phyloP scores from a whole-genome alignment of 2,329 filamentous ascomycete genomes.

The Diaporthe helianthi region DNA sequence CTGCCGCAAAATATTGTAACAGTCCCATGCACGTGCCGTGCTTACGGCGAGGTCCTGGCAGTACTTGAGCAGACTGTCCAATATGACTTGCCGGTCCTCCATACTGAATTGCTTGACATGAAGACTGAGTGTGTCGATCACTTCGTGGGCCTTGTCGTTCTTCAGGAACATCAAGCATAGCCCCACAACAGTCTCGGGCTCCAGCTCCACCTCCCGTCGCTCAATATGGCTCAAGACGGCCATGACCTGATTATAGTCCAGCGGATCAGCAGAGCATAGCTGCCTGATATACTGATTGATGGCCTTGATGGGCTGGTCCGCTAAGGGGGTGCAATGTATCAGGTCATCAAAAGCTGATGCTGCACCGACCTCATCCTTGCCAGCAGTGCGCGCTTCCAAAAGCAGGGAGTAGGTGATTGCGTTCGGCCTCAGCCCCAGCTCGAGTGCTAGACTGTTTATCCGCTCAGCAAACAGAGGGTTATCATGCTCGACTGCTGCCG shows the following conservation, averaged over 20 bases:
- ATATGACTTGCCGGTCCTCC: constrained; percentile 71
- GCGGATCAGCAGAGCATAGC: constrained; percentile 65
- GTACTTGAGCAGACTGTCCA: constrained; percentile 71
- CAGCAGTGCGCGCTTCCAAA: constrained; percentile 77
- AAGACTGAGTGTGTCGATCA: constrained; percentile 81
- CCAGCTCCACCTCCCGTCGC: constrained; percentile 71
- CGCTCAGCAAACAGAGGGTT: constrained; percentile 77
- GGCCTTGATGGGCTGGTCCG: constrained; percentile 58
- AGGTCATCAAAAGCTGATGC: constrained; percentile 70
- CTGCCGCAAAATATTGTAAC: constrained; percentile 70
- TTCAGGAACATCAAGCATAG: constrained; percentile 78
- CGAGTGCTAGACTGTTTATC: constrained; percentile 71
- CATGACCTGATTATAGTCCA: constrained; percentile 74
- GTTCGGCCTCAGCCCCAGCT: constrained; percentile 71
- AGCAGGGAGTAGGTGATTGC: constrained; percentile 75
- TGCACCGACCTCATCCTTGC: constrained; percentile 75
- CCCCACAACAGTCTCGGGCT: constrained; percentile 75
- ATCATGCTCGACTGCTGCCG: constrained; percentile 72
- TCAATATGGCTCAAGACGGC: constrained; percentile 77
- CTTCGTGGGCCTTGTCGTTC: constrained; percentile 78
- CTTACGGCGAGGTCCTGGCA: constrained; percentile 68
- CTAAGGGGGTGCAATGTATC: constrained; percentile 52
- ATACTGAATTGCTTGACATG: constrained; percentile 75
- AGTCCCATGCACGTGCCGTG: constrained; percentile 69
- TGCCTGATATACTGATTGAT: constrained; percentile 75